Percentiles rank a stretch among this genome's conserved stretches.
Evolutionary conservation across 371 early-diverging fungal species (phyloP).

Genomic region (Mortierella sp.): DNA sequence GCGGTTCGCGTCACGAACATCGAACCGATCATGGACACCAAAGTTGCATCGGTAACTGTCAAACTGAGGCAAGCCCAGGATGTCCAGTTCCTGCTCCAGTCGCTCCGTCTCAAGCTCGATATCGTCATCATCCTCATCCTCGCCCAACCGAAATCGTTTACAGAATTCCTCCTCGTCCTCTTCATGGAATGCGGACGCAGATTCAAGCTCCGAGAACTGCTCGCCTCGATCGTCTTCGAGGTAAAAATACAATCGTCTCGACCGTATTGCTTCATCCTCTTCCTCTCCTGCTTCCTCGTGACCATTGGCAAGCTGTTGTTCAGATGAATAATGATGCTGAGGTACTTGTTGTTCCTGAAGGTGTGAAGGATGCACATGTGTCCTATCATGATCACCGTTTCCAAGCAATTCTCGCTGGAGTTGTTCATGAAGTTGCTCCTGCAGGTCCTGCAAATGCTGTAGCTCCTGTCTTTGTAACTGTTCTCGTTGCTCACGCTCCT

Average conservation of each 20-base stretch:
- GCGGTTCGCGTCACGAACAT: background rate
- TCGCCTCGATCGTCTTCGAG: no score
- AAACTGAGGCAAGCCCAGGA: conserved; percentile 20
- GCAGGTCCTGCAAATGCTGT: background rate
- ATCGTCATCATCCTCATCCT: conserved; percentile 2
- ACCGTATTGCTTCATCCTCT: background rate
- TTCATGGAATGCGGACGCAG: no score
- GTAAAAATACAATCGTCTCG: no score
- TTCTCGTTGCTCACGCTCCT: conserved; percentile 18
- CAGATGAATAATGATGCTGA: no score
- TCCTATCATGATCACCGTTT: no score
- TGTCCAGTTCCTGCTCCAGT: conserved; percentile 15
- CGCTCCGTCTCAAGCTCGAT: conserved; percentile 6
- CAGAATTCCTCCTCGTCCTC: background rate
- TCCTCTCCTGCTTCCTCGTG: conserved; percentile 11
- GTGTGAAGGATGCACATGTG: no score
- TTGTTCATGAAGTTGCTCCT: background rate
- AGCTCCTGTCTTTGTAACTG: conserved; percentile 4
- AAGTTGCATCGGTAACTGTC: conserved; percentile 6
- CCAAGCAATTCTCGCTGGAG: no score
- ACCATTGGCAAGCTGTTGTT: no score
- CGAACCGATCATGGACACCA: no score
- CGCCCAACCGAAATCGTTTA: background rate
- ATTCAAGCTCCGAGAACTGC: no score
- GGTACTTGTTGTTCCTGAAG: no score